Percentiles rank a stretch among this genome's conserved stretches.
Evolutionary conservation across 805 yeast species (phyloP).

Genomic region (Wickerhamomyces subpelliculosus): DNA sequence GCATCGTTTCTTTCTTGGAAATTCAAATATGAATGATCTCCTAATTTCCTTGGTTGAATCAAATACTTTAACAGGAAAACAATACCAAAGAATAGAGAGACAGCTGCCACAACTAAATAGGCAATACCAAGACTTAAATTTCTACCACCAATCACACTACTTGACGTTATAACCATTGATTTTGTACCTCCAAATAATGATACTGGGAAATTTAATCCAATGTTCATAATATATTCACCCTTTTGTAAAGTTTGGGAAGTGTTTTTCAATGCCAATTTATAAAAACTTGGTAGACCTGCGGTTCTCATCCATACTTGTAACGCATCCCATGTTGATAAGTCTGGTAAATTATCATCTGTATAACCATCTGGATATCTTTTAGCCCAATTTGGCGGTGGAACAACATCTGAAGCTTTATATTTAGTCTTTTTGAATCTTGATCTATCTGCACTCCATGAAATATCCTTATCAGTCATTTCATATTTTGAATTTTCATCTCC

Average conservation of each 20-base stretch:
- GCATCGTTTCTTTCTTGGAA: constrained; percentile 24
- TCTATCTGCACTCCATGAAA: constrained; percentile 82
- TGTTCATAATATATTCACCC: constrained; percentile 65
- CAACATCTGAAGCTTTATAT: constrained; percentile 63
- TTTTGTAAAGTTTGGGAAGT: constrained; percentile 44
- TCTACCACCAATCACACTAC: constrained; percentile 80
- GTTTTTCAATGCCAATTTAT: constrained; percentile 70
- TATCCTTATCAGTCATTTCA: constrained; percentile 39
- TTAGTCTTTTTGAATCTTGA: constrained; percentile 64
- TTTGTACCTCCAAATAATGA: constrained; percentile 84
- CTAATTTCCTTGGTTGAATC: constrained; percentile 76
- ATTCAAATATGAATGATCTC: constrained; percentile 66
- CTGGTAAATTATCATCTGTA: constrained; percentile 73
- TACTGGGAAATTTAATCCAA: constrained; percentile 79
- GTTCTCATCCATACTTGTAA: constrained; percentile 98
- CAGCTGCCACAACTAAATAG: constrained; percentile 75
- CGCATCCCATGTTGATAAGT: constrained; percentile 68
- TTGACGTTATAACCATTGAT: constrained; percentile 72
- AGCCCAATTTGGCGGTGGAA: constrained; percentile 93
- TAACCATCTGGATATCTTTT: constrained; percentile 80
- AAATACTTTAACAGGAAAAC: constrained; percentile 76
- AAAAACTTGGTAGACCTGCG: constrained; percentile 85
- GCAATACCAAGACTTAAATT: constrained; percentile 80
- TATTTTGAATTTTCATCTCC: constrained; percentile 5
- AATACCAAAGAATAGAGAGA: constrained; percentile 64